Evolutionary conservation across 441 rosid species (phyloP).

Genomic region (Manihot esculenta): DNA sequence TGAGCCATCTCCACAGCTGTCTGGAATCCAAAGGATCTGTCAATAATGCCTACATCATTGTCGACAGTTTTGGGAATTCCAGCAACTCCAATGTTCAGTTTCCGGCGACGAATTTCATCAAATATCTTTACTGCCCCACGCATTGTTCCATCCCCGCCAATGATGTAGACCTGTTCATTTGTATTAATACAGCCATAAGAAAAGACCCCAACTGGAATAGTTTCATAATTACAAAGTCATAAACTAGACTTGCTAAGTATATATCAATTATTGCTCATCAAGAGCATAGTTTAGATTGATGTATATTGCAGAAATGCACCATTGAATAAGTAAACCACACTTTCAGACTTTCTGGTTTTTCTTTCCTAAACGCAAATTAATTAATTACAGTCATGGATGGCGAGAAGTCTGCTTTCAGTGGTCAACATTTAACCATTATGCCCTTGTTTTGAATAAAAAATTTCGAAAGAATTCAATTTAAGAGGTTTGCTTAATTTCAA

Average conservation of each 20-base stretch:
- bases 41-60: slow-evolving; percentile 84
- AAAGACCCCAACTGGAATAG: not conserved
- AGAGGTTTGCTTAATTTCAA: too few species aligned
- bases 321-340: too few species aligned
- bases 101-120: slow-evolving; percentile 50
- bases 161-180: slow-evolving; percentile 55
- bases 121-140: slow-evolving; percentile 77
- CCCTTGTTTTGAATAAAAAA: too few species aligned
- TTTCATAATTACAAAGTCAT: not conserved
- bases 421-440: too few species aligned
- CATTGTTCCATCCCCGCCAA: slow-evolving; percentile 91
- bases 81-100: slow-evolving; percentile 48
- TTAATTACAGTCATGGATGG: too few species aligned
- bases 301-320: not conserved
- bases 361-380: too few species aligned
- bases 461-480: too few species aligned
- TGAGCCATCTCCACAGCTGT: slow-evolving; percentile 93
- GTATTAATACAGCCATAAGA: not conserved
- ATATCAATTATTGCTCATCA: not conserved
- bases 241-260: not conserved
- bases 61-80: slow-evolving; percentile 92
- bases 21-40: slow-evolving; percentile 87
- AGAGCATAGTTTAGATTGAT: not conserved
- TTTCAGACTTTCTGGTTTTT: too few species aligned
- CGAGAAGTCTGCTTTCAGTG: too few species aligned